phyloP scores from a whole-genome alignment of 495 filamentous ascomycete genomes.

The Xylaria nigripes region DNA sequence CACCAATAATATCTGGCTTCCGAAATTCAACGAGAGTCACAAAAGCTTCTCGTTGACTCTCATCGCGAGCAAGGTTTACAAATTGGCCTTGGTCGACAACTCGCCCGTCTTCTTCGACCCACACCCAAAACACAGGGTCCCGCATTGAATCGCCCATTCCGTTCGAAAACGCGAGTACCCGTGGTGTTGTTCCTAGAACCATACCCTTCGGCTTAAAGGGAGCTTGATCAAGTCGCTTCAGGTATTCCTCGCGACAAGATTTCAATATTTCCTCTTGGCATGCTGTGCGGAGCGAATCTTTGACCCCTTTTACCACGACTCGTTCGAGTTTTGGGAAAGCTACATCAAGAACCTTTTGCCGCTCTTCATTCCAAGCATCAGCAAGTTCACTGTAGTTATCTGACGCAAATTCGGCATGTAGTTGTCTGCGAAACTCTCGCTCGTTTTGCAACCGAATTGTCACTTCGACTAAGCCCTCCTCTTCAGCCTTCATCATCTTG shows the following conservation, averaged over 20 bases:
- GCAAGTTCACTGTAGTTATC: conserved; percentile 93
- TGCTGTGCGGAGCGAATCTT: conserved; percentile 81
- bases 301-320: conserved; percentile 79
- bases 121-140: conserved; percentile 84
- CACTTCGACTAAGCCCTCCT: conserved; percentile 84
- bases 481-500: conserved; percentile 93
- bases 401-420: conserved; percentile 76
- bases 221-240: conserved; percentile 83
- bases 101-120: conserved; percentile 84
- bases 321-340: conserved; percentile 75
- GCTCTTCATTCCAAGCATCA: conserved; percentile 86
- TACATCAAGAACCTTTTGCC: conserved; percentile 72
- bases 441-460: conserved; percentile 66
- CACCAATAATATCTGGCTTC: conserved; percentile 80
- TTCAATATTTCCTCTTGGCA: conserved; percentile 84
- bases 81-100: conserved; percentile 85
- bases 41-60: conserved; percentile 54
- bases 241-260: conserved; percentile 74
- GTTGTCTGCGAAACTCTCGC: conserved; percentile 58
- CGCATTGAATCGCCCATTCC: conserved; percentile 64
- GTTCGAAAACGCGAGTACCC: conserved; percentile 77
- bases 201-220: conserved; percentile 95
- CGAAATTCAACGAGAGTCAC: conserved; percentile 64
- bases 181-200: conserved; percentile 76
- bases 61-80: conserved; percentile 65